phyloP scores from a whole-genome alignment of 2,329 filamentous ascomycete genomes.

The Fusarium keratoplasticum region DNA sequence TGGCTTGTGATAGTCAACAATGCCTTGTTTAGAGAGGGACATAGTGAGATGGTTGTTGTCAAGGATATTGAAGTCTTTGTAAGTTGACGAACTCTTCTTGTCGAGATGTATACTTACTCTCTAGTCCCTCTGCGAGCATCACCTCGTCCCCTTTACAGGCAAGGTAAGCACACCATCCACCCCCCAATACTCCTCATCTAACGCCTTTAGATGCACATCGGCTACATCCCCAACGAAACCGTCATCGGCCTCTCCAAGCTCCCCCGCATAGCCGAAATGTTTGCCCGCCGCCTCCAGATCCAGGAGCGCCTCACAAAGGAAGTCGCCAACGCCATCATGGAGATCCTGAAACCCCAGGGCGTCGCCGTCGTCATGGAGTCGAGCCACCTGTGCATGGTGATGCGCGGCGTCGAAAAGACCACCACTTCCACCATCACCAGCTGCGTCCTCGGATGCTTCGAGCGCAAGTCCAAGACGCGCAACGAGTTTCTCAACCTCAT shows the following conservation, averaged over 20 bases:
- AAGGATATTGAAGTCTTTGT: constrained; percentile 91
- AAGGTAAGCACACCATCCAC: constrained; percentile 69
- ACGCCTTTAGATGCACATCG: constrained; percentile 87
- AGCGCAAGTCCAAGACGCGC: constrained; percentile 90
- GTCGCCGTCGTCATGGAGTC: constrained; percentile 98
- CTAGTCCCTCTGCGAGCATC: constrained; percentile 92
- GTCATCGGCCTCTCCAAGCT: constrained; percentile 97
- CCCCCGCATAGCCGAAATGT: constrained; percentile 97
- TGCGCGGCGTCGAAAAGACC: constrained; percentile 97
- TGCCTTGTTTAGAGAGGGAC: constrained; percentile 95
- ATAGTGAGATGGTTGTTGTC: constrained; percentile 97
- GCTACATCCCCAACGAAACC: constrained; percentile 91
- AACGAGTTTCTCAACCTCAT: constrained; percentile 93
- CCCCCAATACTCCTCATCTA: not conserved
- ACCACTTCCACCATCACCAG: constrained; percentile 89
- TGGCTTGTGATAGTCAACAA: constrained; percentile 69
- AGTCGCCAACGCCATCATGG: constrained; percentile 92
- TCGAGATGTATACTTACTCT: not conserved
- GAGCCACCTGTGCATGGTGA: constrained; percentile 97
- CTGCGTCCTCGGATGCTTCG: constrained; percentile 97
- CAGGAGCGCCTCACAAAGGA: constrained; percentile 97
- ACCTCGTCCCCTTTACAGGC: constrained; percentile 94
- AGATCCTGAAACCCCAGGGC: constrained; percentile 92
- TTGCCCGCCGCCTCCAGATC: constrained; percentile 90
- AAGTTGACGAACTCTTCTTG: not conserved